Conservation (phyloP, 2,329 filamentous ascomycete species). For the Cordyceps tenuipes region DNA sequence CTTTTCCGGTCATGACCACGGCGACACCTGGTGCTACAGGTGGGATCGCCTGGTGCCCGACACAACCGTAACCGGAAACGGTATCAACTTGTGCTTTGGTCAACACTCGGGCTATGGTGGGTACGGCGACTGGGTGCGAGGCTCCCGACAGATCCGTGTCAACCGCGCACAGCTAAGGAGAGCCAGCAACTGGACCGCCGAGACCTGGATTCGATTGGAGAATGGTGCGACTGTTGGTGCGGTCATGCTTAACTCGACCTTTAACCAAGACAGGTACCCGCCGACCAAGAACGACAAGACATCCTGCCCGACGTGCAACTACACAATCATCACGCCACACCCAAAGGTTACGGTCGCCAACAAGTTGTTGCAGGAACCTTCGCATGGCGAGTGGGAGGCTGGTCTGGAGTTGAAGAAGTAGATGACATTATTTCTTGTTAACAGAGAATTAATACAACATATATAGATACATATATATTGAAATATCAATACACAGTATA, state of each 20-base stretch:
- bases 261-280: slow-evolving; percentile 47
- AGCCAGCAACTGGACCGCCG: slow-evolving; percentile 26
- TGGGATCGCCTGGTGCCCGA: slow-evolving; percentile 33
- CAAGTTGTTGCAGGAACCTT: neutral
- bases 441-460: neutral
- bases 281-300: slow-evolving; percentile 31
- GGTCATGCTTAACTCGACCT: slow-evolving; percentile 52
- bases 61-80: slow-evolving; percentile 31
- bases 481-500: too few relatives aligned
- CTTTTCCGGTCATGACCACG: slow-evolving; percentile 61
- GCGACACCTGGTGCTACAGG: slow-evolving; percentile 48
- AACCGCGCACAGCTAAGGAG: slow-evolving; percentile 31
- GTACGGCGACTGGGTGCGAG: slow-evolving; percentile 57
- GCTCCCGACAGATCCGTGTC: slow-evolving; percentile 47
- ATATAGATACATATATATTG: neutral
- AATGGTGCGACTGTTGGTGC: slow-evolving; percentile 41
- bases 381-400: neutral
- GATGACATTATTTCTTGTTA: neutral
- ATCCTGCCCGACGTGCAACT: slow-evolving; percentile 17
- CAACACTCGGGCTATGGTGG: slow-evolving; percentile 64
- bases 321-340: slow-evolving; percentile 10
- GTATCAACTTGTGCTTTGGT: slow-evolving; percentile 48
- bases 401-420: neutral
- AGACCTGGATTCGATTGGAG: slow-evolving; percentile 56
- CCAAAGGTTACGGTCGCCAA: neutral